Evolutionary conservation across 106 monocot species (phyloP).

Genomic region (Cymbidium sinense): DNA sequence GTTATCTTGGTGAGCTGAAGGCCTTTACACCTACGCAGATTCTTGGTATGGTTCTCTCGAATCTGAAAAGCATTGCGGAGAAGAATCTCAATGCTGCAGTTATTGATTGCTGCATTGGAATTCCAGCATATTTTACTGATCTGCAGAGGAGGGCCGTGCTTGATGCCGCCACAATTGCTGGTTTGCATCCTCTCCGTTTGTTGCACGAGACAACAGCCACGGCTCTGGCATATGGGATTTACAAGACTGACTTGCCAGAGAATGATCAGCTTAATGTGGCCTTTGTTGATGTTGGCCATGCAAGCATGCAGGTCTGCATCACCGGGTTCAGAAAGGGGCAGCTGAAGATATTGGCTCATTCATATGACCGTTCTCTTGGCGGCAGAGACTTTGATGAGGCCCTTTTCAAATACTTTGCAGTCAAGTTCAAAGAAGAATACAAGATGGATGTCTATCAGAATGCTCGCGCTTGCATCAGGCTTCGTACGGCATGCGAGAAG

Average conservation of each 20-base stretch:
- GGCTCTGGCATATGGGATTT: constrained; percentile 47
- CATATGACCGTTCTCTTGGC: too few relatives aligned
- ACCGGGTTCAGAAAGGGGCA: constrained; percentile 35
- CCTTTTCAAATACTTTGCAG: constrained; percentile 44
- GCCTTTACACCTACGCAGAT: constrained; percentile 69
- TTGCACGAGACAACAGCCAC: constrained; percentile 52
- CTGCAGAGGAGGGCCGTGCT: constrained; percentile 44
- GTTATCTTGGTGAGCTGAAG: constrained; percentile 60
- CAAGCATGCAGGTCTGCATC: constrained; percentile 47
- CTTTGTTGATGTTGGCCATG: constrained; percentile 62
- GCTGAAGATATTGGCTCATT: constrained; percentile 18
- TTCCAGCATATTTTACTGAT: constrained; percentile 50
- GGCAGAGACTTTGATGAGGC: constrained; percentile 30
- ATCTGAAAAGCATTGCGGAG: constrained; percentile 49
- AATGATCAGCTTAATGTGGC: constrained; percentile 35
- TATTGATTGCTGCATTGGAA: constrained; percentile 36
- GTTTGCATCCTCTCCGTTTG: constrained; percentile 25
- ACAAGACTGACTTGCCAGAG: constrained; percentile 40
- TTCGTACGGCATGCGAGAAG: background rate
- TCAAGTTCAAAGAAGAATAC: constrained; percentile 43
- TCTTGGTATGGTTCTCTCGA: constrained; percentile 47
- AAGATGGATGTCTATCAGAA: constrained; percentile 45
- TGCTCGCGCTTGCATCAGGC: constrained; percentile 35
- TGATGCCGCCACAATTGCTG: constrained; percentile 41
- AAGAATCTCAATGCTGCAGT: constrained; percentile 39